Conservation (phyloP, 2,329 filamentous ascomycete species). For the Diaporthe australafricana region DNA sequence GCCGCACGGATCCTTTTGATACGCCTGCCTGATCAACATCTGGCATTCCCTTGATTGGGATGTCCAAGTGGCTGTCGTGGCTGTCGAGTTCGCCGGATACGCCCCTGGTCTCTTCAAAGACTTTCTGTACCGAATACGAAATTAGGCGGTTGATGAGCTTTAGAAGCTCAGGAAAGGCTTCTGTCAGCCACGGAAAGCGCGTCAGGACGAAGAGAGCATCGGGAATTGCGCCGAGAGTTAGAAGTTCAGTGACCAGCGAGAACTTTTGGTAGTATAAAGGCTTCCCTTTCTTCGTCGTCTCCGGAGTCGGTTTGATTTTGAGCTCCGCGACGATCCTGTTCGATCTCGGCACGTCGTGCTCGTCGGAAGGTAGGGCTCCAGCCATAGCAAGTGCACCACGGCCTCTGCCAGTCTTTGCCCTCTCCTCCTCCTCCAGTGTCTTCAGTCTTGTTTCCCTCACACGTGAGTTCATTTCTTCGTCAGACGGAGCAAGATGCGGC, state of each 20-base stretch:
- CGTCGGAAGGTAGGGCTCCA: constrained; percentile 86
- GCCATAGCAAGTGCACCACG: constrained; percentile 90
- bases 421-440: constrained; percentile 83
- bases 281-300: constrained; percentile 19
- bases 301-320: constrained; percentile 65
- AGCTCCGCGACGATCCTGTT: constrained; percentile 64
- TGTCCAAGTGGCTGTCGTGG: constrained; percentile 24
- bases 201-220: constrained; percentile 91
- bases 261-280: constrained; percentile 83
- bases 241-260: constrained; percentile 82
- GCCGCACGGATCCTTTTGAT: constrained; percentile 75
- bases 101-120: constrained; percentile 63
- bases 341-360: constrained; percentile 63
- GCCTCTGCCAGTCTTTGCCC: constrained; percentile 74
- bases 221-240: constrained; percentile 91
- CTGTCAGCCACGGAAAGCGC: constrained; percentile 91
- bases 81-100: neutral
- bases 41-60: constrained; percentile 55
- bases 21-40: constrained; percentile 73
- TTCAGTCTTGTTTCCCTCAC: constrained; percentile 77
- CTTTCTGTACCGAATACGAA: constrained; percentile 82
- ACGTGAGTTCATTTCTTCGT: constrained; percentile 82
- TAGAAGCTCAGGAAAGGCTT: constrained; percentile 84
- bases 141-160: constrained; percentile 87
- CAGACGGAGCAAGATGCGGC: constrained; percentile 87